A percentile compares a stretch with the other conserved stretches of the same genome.
These are phyloP conservation scores for Boletus patriciae DNA, from an alignment of 768 basidiomycete genomes.

Conservation along the genomic window DNA sequence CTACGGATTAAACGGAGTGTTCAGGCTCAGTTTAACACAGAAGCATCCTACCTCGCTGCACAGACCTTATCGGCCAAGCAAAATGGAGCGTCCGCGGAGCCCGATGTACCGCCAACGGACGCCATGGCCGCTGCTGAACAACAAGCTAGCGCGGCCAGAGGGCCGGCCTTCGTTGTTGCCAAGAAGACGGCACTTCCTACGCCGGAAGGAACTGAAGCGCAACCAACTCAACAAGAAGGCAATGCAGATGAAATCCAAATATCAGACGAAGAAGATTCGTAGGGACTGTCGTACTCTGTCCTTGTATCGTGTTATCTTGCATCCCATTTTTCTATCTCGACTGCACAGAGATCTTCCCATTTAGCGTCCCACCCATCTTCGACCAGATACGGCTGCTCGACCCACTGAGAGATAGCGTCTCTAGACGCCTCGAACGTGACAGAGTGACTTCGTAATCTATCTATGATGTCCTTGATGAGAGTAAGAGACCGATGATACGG, in stretches of 20 bases:
- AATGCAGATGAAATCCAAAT: constrained; percentile 89
- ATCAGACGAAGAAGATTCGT: constrained; percentile 76
- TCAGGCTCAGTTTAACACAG: constrained; percentile 98
- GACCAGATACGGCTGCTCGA: constrained; percentile 63
- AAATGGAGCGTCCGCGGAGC: constrained; percentile 49
- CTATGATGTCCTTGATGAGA: constrained; percentile 55
- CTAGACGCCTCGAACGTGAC: constrained; percentile 70
- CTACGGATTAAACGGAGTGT: constrained; percentile 96
- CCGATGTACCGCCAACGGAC: constrained; percentile 50
- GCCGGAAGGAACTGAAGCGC: constrained; percentile 40
- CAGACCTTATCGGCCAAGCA: constrained; percentile 76
- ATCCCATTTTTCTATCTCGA: constrained; percentile 76
- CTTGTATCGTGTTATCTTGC: constrained; percentile 27
- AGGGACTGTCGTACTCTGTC: constrained; percentile 25
- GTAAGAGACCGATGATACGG: constrained; percentile 68
- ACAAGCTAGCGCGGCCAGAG: constrained; percentile 54
- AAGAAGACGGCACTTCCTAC: constrained; percentile 49
- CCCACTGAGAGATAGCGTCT: constrained; percentile 63
- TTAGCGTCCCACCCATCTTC: constrained; percentile 66
- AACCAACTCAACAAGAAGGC: constrained; percentile 26
- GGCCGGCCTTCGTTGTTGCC: constrained; percentile 78
- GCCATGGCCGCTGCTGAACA: constrained; percentile 87
- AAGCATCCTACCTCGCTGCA: constrained; percentile 89
- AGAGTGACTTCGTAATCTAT: constrained; percentile 61
- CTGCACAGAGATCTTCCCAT: constrained; percentile 78